These are phyloP conservation scores for Epichloe uncinata DNA, from an alignment of 2,329 filamentous ascomycete species.

Conservation along the genomic window DNA sequence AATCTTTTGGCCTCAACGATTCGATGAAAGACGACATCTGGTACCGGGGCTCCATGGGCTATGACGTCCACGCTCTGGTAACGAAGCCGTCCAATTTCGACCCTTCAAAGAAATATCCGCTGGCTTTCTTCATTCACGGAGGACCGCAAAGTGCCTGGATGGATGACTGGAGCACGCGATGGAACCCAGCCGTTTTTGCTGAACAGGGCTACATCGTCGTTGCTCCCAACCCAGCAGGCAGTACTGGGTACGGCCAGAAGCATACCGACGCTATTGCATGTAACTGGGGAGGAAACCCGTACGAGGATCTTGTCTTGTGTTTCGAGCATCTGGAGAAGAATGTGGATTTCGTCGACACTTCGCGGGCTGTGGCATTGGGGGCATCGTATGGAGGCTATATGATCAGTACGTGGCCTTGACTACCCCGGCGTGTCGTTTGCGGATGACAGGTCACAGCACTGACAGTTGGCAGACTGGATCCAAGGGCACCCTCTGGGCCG, in stretches of 20 bases:
- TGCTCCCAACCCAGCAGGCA: constrained; percentile 71
- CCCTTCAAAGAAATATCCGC: constrained; percentile 57
- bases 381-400: constrained; percentile 66
- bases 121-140: constrained; percentile 71
- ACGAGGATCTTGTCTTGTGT: constrained; percentile 65
- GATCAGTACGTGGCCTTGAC: constrained; percentile 40
- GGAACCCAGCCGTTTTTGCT: constrained; percentile 78
- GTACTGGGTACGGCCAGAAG: constrained; percentile 68
- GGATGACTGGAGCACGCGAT: constrained; percentile 67
- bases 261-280: constrained; percentile 64
- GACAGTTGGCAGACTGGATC: constrained; percentile 55
- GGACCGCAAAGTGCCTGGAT: constrained; percentile 68
- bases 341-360: constrained; percentile 54
- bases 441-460: constrained; percentile 7
- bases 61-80: constrained; percentile 55
- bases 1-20: constrained; percentile 50
- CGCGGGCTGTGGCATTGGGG: constrained; percentile 57
- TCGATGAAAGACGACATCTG: constrained; percentile 55
- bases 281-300: constrained; percentile 78
- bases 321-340: constrained; percentile 60
- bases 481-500: constrained; percentile 74
- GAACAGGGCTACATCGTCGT: constrained; percentile 81
- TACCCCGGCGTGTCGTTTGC: too few relatives aligned
- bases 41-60: constrained; percentile 50
- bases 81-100: constrained; percentile 57